Evolutionary conservation across 2,329 filamentous ascomycete species (phyloP), one percentile per base, ranked within the genome.

Genomic region (Hypoxylon sp.): DNA sequence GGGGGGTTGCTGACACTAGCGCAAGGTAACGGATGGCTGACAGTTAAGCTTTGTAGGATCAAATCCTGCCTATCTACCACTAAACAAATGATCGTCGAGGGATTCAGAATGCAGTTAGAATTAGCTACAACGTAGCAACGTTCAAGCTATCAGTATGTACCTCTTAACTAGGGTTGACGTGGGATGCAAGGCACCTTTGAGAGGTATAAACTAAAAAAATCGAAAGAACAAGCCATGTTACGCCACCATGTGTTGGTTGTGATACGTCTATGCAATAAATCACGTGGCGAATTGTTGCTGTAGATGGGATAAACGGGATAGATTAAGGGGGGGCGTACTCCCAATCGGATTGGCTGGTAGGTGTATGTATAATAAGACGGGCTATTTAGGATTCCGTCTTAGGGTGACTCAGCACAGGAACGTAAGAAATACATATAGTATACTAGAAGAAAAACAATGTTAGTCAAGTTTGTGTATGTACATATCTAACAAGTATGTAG

Each of bases 1-100:
- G 66, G 66, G 66, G 69, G 63, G 33, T 63, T 67, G 66, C 60
- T 63, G 69, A 70, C 61, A 67, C 57, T 26, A 53, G 46, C 50
- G 54, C 33, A 47, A 51, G 47, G 50, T 35, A 46, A 37, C 24
- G 17, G 50, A 63, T 53, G 47, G 55, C 55, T 67, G 48, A 68
- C 53, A 47, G 39, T 65, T 63, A 63, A 68, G 58, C 61, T 65
- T 44, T 17, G 65, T 29, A 68, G 68, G 65, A 68, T 63, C 6
- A 2, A 54, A 64, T 65, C 57, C 62, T 65, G 19, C 46, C 44
- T 54, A 46, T 65, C 57, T 54, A 37, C 47, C 51, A 55, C 51
- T 65, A 22, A 50, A 54, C 35, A 37, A 39, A 24, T 54, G 65
- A 68, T 68, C 68, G 50, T 31, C 61, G 47, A 57, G 47, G 58